Conservation (phyloP, 331 rosid species). For the Arachis monticola region DNA sequence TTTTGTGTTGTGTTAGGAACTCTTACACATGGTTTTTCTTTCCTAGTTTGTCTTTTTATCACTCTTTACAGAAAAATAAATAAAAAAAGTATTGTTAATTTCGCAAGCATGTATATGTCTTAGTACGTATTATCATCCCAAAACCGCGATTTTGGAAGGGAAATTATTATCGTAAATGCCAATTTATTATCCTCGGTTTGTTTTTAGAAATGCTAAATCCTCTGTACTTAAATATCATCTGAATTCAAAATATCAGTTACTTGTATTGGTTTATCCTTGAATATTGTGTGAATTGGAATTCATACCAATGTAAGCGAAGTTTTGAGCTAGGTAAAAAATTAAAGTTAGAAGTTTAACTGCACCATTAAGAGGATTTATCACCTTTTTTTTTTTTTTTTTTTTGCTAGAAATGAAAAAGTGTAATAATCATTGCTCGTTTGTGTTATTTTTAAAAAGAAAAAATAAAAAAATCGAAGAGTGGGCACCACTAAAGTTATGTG, state of each 20-base stretch:
- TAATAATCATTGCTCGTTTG: too few relatives aligned
- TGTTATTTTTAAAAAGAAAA: too few relatives aligned
- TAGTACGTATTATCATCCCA: background rate
- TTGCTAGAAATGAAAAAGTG: too few relatives aligned
- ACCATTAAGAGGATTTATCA: too few relatives aligned
- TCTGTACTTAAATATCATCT: too few relatives aligned
- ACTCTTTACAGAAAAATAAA: background rate
- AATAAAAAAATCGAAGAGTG: background rate
- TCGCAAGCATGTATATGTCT: background rate
- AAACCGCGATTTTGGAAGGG: constrained; percentile 6
- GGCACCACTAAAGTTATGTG: background rate
- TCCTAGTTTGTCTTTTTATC: background rate
- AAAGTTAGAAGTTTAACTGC: too few relatives aligned
- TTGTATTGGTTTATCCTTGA: too few relatives aligned
- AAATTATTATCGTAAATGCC: background rate
- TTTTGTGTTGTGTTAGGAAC: background rate
- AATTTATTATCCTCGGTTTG: background rate
- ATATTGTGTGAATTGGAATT: too few relatives aligned
- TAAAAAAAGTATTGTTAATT: background rate
- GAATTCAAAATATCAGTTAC: too few relatives aligned
- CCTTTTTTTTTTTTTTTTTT: too few relatives aligned
- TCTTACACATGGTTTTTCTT: background rate
- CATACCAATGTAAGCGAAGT: too few relatives aligned
- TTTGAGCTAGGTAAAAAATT: too few relatives aligned
- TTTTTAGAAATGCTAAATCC: background rate